phyloP scores from a whole-genome alignment of 208 protist genomes.

The Trypanosomatidae sp. region DNA sequence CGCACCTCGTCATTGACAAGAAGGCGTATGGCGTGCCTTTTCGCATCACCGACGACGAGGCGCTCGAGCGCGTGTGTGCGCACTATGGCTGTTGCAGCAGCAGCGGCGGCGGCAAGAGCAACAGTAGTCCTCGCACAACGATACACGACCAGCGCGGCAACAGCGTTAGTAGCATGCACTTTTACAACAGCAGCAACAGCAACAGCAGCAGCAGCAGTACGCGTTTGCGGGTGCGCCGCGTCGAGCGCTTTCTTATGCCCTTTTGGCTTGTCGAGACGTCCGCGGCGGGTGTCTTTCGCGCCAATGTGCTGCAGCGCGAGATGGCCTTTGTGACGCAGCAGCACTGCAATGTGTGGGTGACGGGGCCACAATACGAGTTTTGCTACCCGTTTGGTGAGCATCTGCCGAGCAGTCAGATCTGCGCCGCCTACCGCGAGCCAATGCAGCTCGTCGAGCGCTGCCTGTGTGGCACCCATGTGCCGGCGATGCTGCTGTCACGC shows the following conservation, averaged over 20 bases:
- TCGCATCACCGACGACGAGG: conserved; percentile 53
- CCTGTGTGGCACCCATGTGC: conserved; percentile 61
- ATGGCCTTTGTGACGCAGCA: conserved; percentile 59
- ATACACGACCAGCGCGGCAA: no score
- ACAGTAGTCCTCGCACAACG: no score
- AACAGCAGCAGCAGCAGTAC: no score
- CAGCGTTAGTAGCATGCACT: no score
- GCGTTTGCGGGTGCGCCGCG: conserved; percentile 41
- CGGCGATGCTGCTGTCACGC: conserved; percentile 81
- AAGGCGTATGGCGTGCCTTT: conserved; percentile 78
- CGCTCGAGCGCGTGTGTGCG: conserved; percentile 56
- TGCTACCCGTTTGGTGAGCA: conserved; percentile 81
- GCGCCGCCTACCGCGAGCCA: conserved; percentile 70
- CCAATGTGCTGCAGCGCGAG: conserved; percentile 70
- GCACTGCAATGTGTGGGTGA: conserved; percentile 69
- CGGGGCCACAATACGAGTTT: conserved; percentile 76
- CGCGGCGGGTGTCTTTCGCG: conserved; percentile 54
- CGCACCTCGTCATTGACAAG: conserved; percentile 46
- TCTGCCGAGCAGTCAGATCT: conserved; percentile 70
- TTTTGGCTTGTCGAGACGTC: conserved; percentile 74
- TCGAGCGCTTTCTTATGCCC: conserved; percentile 71
- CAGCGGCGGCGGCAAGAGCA: no score
- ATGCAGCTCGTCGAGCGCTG: conserved; percentile 50
- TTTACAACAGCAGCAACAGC: no score
- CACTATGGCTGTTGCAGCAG: conserved; percentile 73